Evolutionary conservation across 129 eudicot genomes (phyloP).

Genomic region (Glebionis coronaria): DNA sequence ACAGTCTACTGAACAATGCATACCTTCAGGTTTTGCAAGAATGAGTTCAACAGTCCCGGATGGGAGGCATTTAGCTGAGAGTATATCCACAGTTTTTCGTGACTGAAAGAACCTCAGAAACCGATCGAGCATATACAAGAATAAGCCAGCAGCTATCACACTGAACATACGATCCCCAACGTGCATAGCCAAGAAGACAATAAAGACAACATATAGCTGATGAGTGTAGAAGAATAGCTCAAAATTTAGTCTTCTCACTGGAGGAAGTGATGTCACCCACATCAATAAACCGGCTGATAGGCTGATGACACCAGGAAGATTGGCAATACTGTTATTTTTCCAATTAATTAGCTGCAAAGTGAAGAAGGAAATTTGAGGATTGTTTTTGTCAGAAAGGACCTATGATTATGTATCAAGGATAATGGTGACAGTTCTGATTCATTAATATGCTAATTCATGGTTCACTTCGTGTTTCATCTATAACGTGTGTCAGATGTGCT

Average conservation of each 20-base stretch:
- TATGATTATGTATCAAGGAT: not conserved
- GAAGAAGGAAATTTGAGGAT: constrained; percentile 12
- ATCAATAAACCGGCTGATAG: constrained; percentile 68
- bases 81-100: constrained; percentile 53
- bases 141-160: constrained; percentile 60
- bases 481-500: no score
- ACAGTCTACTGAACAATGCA: not conserved
- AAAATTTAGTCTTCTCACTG: constrained; percentile 63
- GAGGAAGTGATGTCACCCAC: constrained; percentile 91
- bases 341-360: constrained; percentile 52
- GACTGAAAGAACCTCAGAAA: constrained; percentile 82
- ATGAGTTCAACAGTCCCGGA: constrained; percentile 77
- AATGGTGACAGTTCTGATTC: no score
- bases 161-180: constrained; percentile 65
- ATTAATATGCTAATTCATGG: no score
- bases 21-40: constrained; percentile 82
- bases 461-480: no score
- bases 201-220: constrained; percentile 67
- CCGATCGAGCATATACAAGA: constrained; percentile 84
- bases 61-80: constrained; percentile 71
- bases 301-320: constrained; percentile 75
- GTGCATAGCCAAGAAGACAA: constrained; percentile 71
- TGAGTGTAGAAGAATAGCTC: constrained; percentile 88
- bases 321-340: constrained; percentile 56
- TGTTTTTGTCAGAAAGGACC: not conserved